Evolutionary conservation across 2,329 filamentous ascomycete species (phyloP).

Genomic region (Epichloe sp.): DNA sequence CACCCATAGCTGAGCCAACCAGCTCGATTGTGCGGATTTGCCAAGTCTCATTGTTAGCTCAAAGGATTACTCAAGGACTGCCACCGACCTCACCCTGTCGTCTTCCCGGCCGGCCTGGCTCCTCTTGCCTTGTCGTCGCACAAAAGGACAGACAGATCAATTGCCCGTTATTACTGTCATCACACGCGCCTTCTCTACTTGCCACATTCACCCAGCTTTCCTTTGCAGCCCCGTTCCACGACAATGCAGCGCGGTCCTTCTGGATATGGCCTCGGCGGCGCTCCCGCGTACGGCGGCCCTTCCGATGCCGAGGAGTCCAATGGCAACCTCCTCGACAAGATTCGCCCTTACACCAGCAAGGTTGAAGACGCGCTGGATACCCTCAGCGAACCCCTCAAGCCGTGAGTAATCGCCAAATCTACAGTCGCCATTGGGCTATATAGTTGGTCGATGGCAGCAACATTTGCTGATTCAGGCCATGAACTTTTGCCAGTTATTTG

Average conservation of each 20-base stretch:
- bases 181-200: not conserved
- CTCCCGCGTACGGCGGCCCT: slow-evolving; percentile 51
- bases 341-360: slow-evolving; percentile 93
- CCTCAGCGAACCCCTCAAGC: slow-evolving; percentile 81
- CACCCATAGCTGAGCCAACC: too few species aligned
- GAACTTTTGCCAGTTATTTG: slow-evolving; percentile 53
- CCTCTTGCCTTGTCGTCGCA: too few species aligned
- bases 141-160: too few species aligned
- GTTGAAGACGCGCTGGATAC: slow-evolving; percentile 90
- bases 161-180: not conserved
- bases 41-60: too few species aligned
- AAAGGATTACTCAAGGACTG: too few species aligned
- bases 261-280: slow-evolving; percentile 71
- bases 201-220: not conserved
- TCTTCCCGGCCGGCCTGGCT: too few species aligned
- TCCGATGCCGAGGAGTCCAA: slow-evolving; percentile 44
- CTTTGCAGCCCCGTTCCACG: not conserved
- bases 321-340: slow-evolving; percentile 54
- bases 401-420: slow-evolving; percentile 38
- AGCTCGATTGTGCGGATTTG: too few species aligned
- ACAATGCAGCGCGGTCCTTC: slow-evolving; percentile 47
- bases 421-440: not conserved
- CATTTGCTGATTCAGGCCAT: slow-evolving; percentile 8
- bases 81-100: too few species aligned
- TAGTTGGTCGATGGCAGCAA: not conserved